Percentiles rank a stretch among this genome's conserved stretches.
phyloP scores from a whole-genome alignment of 139 green algal species.

The Coelastrella sp. region DNA sequence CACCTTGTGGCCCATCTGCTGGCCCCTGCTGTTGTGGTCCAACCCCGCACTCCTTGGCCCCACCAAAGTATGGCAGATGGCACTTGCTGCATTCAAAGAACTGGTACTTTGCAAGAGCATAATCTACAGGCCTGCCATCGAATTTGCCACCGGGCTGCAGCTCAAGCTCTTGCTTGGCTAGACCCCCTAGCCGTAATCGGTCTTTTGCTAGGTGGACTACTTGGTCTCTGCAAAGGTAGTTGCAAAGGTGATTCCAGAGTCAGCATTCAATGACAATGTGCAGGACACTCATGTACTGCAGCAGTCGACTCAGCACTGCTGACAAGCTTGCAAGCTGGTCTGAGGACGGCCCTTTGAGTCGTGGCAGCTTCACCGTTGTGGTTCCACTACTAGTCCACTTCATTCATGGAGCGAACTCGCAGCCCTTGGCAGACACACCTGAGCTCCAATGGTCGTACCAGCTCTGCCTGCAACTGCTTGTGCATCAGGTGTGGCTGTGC shows the following conservation, averaged over 20 bases:
- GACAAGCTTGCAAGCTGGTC: too few species aligned
- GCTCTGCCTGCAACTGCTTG: slow-evolving; percentile 7
- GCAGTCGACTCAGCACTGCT: too few species aligned
- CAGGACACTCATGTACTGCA: too few species aligned
- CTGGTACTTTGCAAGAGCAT: slow-evolving; percentile 22
- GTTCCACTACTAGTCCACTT: too few species aligned
- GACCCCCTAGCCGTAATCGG: slow-evolving; percentile 16
- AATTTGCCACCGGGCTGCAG: slow-evolving; percentile 46
- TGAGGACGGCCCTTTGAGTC: too few species aligned
- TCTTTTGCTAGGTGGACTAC: slow-evolving; percentile 31
- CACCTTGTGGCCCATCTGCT: not conserved
- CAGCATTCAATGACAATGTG: too few species aligned
- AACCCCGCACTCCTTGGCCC: slow-evolving; percentile 50
- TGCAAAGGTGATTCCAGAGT: too few species aligned
- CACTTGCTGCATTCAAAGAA: slow-evolving; percentile 53
- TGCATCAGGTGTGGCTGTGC: slow-evolving; percentile 52
- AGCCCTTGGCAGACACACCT: slow-evolving; percentile 1
- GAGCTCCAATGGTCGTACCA: slow-evolving; percentile 22
- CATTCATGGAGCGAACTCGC: too few species aligned
- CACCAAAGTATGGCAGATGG: slow-evolving; percentile 58
- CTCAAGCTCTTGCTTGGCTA: slow-evolving; percentile 3
- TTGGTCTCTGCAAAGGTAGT: slow-evolving; percentile 1
- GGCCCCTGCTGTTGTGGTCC: not conserved
- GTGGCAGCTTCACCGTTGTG: too few species aligned
- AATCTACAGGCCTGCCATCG: slow-evolving; percentile 49